phyloP scores from a whole-genome alignment of 148 eudicot genomes.

The Rhododendron vialii region DNA sequence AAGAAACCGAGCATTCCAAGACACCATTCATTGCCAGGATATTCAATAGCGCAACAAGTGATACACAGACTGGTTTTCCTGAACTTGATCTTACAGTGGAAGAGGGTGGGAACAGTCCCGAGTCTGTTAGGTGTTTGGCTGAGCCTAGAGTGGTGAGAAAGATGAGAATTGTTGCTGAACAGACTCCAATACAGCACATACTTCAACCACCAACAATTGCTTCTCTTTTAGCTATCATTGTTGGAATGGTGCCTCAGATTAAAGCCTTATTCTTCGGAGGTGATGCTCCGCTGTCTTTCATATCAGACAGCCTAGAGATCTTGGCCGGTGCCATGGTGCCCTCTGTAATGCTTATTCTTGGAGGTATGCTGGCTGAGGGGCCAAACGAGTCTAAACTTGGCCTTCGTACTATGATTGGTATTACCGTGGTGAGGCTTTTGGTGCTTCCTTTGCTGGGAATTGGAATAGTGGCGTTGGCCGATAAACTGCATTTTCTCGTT shows the following conservation, averaged over 20 bases:
- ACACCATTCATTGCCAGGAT: slow-evolving; percentile 49
- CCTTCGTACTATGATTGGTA: slow-evolving; percentile 48
- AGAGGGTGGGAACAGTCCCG: slow-evolving; percentile 21
- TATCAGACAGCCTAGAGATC: slow-evolving; percentile 61
- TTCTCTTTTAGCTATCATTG: slow-evolving; percentile 46
- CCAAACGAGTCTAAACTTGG: slow-evolving; percentile 57
- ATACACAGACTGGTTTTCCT: slow-evolving; percentile 24
- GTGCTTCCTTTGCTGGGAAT: slow-evolving; percentile 61
- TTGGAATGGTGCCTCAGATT: slow-evolving; percentile 55
- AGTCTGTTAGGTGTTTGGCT: slow-evolving; percentile 44
- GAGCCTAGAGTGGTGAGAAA: slow-evolving; percentile 47
- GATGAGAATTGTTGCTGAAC: slow-evolving; percentile 57
- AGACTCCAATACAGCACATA: slow-evolving; percentile 56
- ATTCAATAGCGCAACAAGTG: slow-evolving; percentile 37
- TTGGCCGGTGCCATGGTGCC: slow-evolving; percentile 66
- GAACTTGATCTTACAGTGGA: slow-evolving; percentile 24
- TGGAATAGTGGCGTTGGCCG: slow-evolving; percentile 42
- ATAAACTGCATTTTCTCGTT: slow-evolving; percentile 41
- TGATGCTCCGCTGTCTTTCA: slow-evolving; percentile 51
- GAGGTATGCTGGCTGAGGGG: slow-evolving; percentile 71
- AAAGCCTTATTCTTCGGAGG: slow-evolving; percentile 40
- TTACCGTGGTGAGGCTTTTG: slow-evolving; percentile 45
- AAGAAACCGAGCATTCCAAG: slow-evolving; percentile 49
- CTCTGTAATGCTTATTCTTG: slow-evolving; percentile 68
- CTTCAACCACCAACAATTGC: slow-evolving; percentile 72